phyloP scores from a whole-genome alignment of 306 rosid genomes.

The Cicer chorassanicum region DNA sequence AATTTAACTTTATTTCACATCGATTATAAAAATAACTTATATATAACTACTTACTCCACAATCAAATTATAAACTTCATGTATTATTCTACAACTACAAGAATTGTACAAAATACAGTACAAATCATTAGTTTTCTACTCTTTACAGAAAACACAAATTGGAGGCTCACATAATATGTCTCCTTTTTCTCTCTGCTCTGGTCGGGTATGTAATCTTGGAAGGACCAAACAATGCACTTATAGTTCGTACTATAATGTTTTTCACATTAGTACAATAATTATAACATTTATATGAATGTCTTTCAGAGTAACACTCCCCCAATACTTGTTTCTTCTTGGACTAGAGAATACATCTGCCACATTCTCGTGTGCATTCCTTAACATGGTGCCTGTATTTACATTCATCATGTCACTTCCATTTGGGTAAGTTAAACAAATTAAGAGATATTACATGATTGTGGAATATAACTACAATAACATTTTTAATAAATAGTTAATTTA shows the following conservation, averaged over 20 bases:
- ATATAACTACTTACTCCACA: neutral
- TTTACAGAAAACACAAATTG: constrained; percentile 66
- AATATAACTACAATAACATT: neutral
- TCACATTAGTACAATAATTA: constrained; percentile 13
- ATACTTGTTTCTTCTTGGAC: constrained; percentile 76
- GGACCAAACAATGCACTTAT: neutral
- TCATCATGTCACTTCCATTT: constrained; percentile 75
- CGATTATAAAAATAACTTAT: neutral
- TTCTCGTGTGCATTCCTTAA: constrained; percentile 89
- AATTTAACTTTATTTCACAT: too few species aligned
- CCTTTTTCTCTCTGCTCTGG: constrained; percentile 74
- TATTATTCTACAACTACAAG: constrained; percentile 8
- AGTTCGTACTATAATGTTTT: neutral
- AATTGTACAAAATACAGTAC: constrained; percentile 4
- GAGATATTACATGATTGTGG: neutral
- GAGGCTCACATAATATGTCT: constrained; percentile 51
- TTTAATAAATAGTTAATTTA: too few species aligned
- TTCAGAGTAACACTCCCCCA: constrained; percentile 76
- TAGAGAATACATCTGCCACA: constrained; percentile 75
- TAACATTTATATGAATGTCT: constrained; percentile 17
- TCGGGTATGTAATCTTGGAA: constrained; percentile 64
- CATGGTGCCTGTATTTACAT: constrained; percentile 80
- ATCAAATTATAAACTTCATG: neutral
- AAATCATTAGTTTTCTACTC: neutral
- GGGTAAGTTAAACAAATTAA: constrained; percentile 55